Base-by-base conservation (phyloP, 345 rosid genomes). In the Dipteronia dyeriana region DNA sequence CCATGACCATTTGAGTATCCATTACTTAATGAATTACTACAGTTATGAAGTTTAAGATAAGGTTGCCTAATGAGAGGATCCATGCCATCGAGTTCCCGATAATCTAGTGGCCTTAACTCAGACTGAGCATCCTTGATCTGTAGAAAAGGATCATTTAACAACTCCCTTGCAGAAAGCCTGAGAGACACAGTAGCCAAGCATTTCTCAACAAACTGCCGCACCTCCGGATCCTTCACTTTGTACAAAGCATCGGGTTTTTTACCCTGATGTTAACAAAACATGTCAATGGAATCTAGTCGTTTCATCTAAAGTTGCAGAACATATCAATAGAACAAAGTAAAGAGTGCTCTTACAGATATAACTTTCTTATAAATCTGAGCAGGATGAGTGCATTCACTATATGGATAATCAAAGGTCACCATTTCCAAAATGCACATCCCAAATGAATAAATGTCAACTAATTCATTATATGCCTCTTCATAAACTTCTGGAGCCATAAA, bases 311-410 rank as follows among this genome's bases (percentile, higher is more conserved):
- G 20, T 51, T 67, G 25, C 53, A 41, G 31, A 51, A 66, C 2
- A 54, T 49, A n/a, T 23, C 16, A 56, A 57, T 64, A 39, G 34
- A 66, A 31, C 65, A 49, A 68, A 45, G 17, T 14, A 51, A 76
- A 65, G 71, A 23, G 56, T 43, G 79, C 26, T 73, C 98, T 90
- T 88, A 97, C 99, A 29, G 99, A 91, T 64, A 88, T 85, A 61
- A 97, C 99, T 94, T 97, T 97, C 90, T 94, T 97, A 90, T 94
- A 97, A 84, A 97, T 97, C 84, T 97, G 99, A 72, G 97, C 99
- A 74, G 98, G 93, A 76, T 94, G 93, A 53, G 83, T 86, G 82
- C 99, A 97, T 75, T 97, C 99, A 20, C 97, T 91, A 75, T 97
- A 97, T 0, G 99, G 99, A 77, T 97, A 97, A 70, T 97, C 99